A percentile compares a stretch with the other conserved stretches of the same genome.
phyloP scores from a whole-genome alignment of 371 early-diverging fungal species.

The Mucor saturninus region DNA sequence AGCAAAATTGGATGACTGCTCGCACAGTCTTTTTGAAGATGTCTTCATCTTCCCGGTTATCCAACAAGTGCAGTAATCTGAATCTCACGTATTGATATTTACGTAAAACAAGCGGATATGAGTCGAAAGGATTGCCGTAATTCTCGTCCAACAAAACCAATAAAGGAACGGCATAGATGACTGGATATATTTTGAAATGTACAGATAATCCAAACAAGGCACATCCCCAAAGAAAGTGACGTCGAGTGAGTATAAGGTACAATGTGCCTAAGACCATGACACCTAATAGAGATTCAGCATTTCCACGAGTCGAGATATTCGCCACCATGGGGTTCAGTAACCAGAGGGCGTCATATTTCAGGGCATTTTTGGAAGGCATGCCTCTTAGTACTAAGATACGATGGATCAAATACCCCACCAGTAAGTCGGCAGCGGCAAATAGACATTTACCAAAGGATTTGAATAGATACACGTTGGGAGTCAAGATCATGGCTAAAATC shows the following conservation, averaged over 20 bases:
- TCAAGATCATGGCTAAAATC: conserved; percentile 81
- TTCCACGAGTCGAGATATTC: conserved; percentile 95
- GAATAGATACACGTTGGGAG: conserved; percentile 78
- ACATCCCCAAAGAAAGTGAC: conserved; percentile 60
- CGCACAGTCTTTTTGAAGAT: neutral
- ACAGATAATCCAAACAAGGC: conserved; percentile 89
- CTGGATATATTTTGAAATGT: conserved; percentile 97
- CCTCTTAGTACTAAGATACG: conserved; percentile 60
- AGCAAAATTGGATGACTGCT: conserved; percentile 34
- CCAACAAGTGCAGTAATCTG: conserved; percentile 17
- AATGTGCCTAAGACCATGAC: conserved; percentile 78
- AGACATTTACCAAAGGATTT: conserved; percentile 87
- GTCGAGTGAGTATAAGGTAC: conserved; percentile 65
- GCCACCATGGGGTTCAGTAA: conserved; percentile 94
- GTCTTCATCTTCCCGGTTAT: neutral
- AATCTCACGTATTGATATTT: conserved; percentile 31
- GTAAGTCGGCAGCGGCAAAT: conserved; percentile 81
- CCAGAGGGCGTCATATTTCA: conserved; percentile 73
- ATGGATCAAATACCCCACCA: conserved; percentile 74
- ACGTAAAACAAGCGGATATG: conserved; percentile 33
- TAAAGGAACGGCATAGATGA: conserved; percentile 87
- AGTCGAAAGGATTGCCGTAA: conserved; percentile 37
- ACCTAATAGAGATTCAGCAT: conserved; percentile 86
- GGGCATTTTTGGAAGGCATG: conserved; percentile 53
- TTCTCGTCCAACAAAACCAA: conserved; percentile 65